Evolutionary conservation across 106 monocot species (phyloP).

Genomic region (Triglochin maritima): DNA sequence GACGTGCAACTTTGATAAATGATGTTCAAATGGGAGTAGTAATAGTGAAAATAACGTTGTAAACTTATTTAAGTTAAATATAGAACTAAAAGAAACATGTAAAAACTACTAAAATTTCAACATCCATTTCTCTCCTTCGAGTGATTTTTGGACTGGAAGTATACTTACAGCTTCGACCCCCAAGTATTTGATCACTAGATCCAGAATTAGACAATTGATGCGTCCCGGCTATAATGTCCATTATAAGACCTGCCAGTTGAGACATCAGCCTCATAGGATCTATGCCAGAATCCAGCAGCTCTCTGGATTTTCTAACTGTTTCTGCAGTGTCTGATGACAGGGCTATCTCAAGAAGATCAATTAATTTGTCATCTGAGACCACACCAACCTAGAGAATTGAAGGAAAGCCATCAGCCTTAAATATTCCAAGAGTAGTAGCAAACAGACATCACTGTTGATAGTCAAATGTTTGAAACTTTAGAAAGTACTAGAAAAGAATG

Average conservation of each 20-base stretch:
- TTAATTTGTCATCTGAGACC: conserved; percentile 65
- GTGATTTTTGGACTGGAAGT: too few species aligned
- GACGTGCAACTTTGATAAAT: too few species aligned
- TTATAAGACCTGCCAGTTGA: conserved; percentile 58
- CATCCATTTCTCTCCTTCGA: too few species aligned
- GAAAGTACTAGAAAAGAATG: neutral
- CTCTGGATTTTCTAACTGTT: conserved; percentile 63
- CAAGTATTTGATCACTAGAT: conserved; percentile 15
- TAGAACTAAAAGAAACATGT: neutral
- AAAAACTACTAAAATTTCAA: too few species aligned
- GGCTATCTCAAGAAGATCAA: conserved; percentile 62
- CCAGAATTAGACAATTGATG: conserved; percentile 23
- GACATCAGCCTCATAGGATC: conserved; percentile 52
- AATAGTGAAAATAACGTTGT: too few species aligned
- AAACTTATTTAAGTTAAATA: neutral
- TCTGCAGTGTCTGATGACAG: conserved; percentile 63
- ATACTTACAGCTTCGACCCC: conserved; percentile 33
- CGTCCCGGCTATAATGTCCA: conserved; percentile 65
- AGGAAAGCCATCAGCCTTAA: neutral
- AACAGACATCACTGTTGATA: too few species aligned
- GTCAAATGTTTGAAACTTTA: neutral
- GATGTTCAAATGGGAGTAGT: too few species aligned
- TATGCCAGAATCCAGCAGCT: conserved; percentile 61
- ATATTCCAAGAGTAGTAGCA: too few species aligned
- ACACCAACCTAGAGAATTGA: conserved; percentile 36